A percentile compares a stretch with the other conserved stretches of the same genome.
Conservation (phyloP, 139 green algal species). For the Chlamydomonas asymmetrica region DNA sequence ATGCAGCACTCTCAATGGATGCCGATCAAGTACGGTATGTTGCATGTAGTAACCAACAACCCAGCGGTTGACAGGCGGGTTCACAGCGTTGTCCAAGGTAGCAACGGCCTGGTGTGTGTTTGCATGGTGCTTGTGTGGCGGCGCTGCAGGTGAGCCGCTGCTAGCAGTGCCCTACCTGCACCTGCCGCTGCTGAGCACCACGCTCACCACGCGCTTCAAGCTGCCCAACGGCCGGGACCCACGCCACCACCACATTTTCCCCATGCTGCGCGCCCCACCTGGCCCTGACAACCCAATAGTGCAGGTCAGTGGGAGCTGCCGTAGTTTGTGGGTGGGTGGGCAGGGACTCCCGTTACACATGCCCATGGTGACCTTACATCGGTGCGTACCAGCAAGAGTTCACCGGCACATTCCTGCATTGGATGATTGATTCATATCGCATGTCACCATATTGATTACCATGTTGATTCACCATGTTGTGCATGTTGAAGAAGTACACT, state of each 20-base stretch:
- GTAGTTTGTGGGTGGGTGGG: background rate
- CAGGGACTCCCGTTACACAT: background rate
- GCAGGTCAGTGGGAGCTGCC: too few relatives aligned
- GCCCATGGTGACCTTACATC: background rate
- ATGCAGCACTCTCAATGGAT: background rate
- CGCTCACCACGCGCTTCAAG: slow-evolving; percentile 39
- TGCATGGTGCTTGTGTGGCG: background rate
- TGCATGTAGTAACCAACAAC: background rate
- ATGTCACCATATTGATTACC: background rate
- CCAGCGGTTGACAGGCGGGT: too few relatives aligned
- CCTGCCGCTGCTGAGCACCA: slow-evolving; percentile 31
- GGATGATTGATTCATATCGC: background rate
- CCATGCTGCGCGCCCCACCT: slow-evolving; percentile 7
- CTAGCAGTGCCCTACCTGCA: slow-evolving; percentile 49
- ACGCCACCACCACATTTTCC: slow-evolving; percentile 66
- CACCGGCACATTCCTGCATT: background rate
- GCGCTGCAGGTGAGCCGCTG: slow-evolving; percentile 36
- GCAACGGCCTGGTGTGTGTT: background rate
- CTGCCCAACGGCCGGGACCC: slow-evolving; percentile 47
- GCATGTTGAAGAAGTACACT: background rate
- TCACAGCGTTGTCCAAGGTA: too few relatives aligned
- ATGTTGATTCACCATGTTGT: background rate
- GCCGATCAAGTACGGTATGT: background rate
- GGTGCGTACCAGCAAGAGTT: background rate
- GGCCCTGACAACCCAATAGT: background rate